A percentile compares a stretch with the other conserved stretches of the same genome.
phyloP scores from a whole-genome alignment of 1,284 basidiomycete species.

The Rhodotorula sp. region DNA sequence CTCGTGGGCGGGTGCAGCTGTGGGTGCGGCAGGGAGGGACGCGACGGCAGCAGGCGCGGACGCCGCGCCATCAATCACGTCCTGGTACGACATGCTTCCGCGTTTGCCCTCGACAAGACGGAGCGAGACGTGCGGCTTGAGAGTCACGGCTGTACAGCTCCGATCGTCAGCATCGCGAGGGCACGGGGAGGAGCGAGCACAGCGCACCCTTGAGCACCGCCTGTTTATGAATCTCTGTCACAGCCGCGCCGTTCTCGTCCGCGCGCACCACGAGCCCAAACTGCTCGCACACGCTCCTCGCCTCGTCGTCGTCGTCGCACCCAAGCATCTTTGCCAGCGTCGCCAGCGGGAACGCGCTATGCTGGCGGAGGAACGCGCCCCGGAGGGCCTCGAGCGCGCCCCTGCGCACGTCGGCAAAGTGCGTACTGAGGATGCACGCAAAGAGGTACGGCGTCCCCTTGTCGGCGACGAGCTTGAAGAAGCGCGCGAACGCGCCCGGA shows the following conservation, averaged over 20 bases:
- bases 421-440: slow-evolving; percentile 58
- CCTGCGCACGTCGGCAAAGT: slow-evolving; percentile 57
- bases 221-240: slow-evolving; percentile 40
- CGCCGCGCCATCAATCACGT: slow-evolving; percentile 77
- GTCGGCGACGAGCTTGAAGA: slow-evolving; percentile 56
- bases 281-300: slow-evolving; percentile 51
- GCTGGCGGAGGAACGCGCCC: slow-evolving; percentile 54
- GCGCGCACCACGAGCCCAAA: slow-evolving; percentile 42
- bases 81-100: slow-evolving; percentile 62
- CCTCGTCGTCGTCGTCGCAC: slow-evolving; percentile 53
- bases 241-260: slow-evolving; percentile 25
- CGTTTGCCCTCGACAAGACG: slow-evolving; percentile 75
- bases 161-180: slow-evolving; percentile 49
- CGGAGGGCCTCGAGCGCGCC: slow-evolving; percentile 57
- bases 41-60: slow-evolving; percentile 15
- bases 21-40: slow-evolving; percentile 8
- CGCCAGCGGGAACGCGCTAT: slow-evolving; percentile 48
- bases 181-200: neutral
- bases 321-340: slow-evolving; percentile 53
- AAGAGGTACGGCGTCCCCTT: slow-evolving; percentile 55
- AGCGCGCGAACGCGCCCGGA: slow-evolving; percentile 62
- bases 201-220: slow-evolving; percentile 31
- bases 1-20: neutral
- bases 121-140: slow-evolving; percentile 50
- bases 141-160: slow-evolving; percentile 24